These are phyloP conservation scores for Hyphodiscus sp. DNA, from an alignment of 2,329 filamentous ascomycete species.

Conservation along the genomic window DNA sequence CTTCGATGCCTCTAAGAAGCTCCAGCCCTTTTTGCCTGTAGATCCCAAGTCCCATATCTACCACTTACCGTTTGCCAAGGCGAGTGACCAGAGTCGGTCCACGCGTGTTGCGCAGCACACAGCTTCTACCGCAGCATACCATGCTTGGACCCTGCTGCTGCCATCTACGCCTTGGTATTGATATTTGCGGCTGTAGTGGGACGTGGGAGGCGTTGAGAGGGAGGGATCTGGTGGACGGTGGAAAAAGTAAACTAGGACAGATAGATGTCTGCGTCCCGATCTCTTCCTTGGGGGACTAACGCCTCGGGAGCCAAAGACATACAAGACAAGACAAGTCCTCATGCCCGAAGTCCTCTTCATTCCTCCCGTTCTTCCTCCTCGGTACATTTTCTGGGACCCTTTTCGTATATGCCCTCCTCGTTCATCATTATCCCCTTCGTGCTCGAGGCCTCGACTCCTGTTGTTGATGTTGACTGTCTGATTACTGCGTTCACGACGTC, in stretches of 20 bases:
- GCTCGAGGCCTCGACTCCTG: too few relatives aligned
- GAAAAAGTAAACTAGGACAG: not conserved
- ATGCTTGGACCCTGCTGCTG: too few relatives aligned
- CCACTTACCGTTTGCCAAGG: too few relatives aligned
- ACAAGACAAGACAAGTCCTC: not conserved
- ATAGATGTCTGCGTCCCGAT: not conserved
- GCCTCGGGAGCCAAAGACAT: not conserved
- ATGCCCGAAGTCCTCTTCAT: not conserved
- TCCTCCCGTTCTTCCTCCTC: not conserved
- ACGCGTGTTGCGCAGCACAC: too few relatives aligned
- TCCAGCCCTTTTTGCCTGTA: not conserved
- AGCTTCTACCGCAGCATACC: too few relatives aligned
- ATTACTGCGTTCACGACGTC: conserved; percentile 6
- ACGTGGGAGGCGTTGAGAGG: not conserved
- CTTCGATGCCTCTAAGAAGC: not conserved
- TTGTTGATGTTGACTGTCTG: not conserved
- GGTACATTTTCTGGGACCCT: not conserved
- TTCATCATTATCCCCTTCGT: not conserved
- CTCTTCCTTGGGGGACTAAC: not conserved
- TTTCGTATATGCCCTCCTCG: not conserved
- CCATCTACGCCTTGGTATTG: not conserved
- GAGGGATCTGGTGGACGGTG: not conserved
- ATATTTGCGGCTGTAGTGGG: not conserved
- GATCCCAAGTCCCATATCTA: not conserved
- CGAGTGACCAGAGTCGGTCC: too few relatives aligned